Percentiles rank a stretch among this genome's conserved stretches.
Conservation (phyloP, 768 basidiomycete species). For the Coprinopsis marcescibilis region DNA sequence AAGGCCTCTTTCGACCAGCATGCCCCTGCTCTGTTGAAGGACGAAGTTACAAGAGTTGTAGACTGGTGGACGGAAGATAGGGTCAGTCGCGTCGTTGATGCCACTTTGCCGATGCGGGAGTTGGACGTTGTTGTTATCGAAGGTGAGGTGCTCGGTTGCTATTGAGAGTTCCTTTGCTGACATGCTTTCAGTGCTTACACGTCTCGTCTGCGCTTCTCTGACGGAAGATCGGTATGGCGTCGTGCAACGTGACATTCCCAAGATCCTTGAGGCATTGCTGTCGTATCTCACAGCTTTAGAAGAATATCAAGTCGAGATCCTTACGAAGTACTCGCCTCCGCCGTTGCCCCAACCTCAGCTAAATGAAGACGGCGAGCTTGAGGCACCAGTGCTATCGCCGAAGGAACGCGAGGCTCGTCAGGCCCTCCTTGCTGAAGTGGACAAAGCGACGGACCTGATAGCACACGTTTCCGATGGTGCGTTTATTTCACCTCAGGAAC, state of each 20-base stretch:
- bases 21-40: conserved; percentile 26
- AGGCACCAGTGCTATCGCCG: too few relatives aligned
- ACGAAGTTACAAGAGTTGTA: conserved; percentile 18
- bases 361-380: conserved; percentile 3
- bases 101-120: conserved; percentile 53
- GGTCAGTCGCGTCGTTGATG: conserved; percentile 45
- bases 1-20: conserved; percentile 15
- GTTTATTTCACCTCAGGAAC: conserved; percentile 20
- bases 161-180: neutral
- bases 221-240: conserved; percentile 77
- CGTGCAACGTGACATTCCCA: conserved; percentile 81
- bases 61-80: conserved; percentile 59
- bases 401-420: conserved; percentile 35
- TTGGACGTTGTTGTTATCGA: conserved; percentile 58
- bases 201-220: conserved; percentile 65
- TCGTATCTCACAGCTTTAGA: conserved; percentile 65
- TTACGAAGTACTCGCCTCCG: conserved; percentile 14
- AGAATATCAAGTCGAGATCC: conserved; percentile 52
- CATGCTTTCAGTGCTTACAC: conserved; percentile 48
- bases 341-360: conserved; percentile 30
- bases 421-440: conserved; percentile 41
- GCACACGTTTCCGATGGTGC: conserved; percentile 53
- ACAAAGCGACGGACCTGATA: conserved; percentile 49
- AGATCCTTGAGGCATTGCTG: conserved; percentile 70
- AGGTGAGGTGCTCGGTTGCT: conserved; percentile 35